Base-by-base conservation (phyloP, 805 yeast genomes). In the Ogataea polymorpha region DNA sequence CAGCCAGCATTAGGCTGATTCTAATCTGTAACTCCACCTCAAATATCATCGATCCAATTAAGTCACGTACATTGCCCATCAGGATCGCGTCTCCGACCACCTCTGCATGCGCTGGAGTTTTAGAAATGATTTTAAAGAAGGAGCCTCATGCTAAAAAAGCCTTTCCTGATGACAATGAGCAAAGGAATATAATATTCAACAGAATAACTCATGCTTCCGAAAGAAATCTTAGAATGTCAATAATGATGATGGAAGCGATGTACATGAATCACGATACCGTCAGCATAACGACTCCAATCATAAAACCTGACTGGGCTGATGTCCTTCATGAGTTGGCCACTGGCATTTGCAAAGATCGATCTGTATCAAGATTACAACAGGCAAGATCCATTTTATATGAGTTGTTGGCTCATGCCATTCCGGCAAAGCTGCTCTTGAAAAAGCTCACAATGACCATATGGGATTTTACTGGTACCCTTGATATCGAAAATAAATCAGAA, bases 21-120 rank as follows among this genome's bases (percentile, higher is more conserved):
- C 67, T 93, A 67, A 73, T 93, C 15, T 86, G 96, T 52, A 91
- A 88, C 58, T 79, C 96, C 3, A 86, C 96, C 18, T 86, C 96
- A 16, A 86, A 86, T 49, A 90, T 93, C 44, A 91, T 93, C 45
- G 82, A 88, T 2, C 99, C 99, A 9, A 93, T 93, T 48, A 84
- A 86, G 55, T 90, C 97, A 17, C 82, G 99, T 66, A 89, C 97
- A 7, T 66, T 93, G 39, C 70, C 91, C 44, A 75, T 93, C n/a
- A 75, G 98, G 45, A 80, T 89, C 2, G 84, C 96, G 1, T 82
- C 96, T 3, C 98, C 99, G 0, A 56, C 77, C 0, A 55, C 58
- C 2, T 64, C 64, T 0, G 95, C 88, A 30, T 75, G 83, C n/a
- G 55, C 71, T 1, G 47, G 45, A 0, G 81, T 86, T 0, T 67